phyloP scores from a whole-genome alignment of 225 moss, liverwort and hornwort species.

The Marchantia paleacea region DNA sequence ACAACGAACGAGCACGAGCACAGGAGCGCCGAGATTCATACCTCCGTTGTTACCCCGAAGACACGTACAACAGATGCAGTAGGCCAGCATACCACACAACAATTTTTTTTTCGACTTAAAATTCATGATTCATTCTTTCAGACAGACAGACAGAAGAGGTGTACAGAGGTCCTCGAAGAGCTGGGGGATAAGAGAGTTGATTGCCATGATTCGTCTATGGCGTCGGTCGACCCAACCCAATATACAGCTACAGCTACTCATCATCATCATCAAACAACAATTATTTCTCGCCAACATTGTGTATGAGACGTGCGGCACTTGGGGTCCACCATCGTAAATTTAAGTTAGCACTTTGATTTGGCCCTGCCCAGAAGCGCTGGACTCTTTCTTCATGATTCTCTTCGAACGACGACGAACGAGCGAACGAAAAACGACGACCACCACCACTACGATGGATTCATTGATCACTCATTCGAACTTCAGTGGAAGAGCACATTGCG shows the following conservation, averaged over 20 bases:
- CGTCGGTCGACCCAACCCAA: conserved; percentile 27
- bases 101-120: conserved; percentile 30
- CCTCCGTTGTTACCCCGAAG: background rate
- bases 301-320: conserved; percentile 31
- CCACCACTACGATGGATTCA: background rate
- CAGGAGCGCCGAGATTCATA: background rate
- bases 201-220: background rate
- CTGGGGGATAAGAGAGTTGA: conserved; percentile 17
- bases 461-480: background rate
- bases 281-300: conserved; percentile 22
- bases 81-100: conserved; percentile 21
- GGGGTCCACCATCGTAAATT: conserved; percentile 34
- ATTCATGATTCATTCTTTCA: conserved; percentile 26
- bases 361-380: conserved; percentile 49
- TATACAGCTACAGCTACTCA: conserved; percentile 7
- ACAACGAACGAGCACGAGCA: background rate
- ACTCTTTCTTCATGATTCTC: conserved; percentile 17
- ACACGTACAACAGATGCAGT: background rate
- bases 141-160: conserved; percentile 21
- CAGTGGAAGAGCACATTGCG: background rate
- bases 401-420: background rate
- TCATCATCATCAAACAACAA: background rate
- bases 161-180: conserved; percentile 28
- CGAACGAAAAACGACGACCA: background rate
- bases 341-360: conserved; percentile 12